Conservation (phyloP, 306 rosid genomes). For the Quercus wislizeni region DNA sequence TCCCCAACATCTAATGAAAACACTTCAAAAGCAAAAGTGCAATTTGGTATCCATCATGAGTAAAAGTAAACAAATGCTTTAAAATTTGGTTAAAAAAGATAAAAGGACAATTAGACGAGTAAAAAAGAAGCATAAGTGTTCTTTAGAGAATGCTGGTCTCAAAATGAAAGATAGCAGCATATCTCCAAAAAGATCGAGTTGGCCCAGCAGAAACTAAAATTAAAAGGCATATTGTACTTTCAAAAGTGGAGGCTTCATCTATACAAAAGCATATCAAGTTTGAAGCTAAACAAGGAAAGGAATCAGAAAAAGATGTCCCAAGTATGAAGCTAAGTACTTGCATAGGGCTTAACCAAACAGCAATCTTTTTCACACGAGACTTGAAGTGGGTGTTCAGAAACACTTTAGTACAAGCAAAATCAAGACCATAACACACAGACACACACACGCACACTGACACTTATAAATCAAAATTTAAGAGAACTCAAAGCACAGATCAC, state of each 20-base stretch:
- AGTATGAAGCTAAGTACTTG: slow-evolving; percentile 34
- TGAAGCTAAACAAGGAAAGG: slow-evolving; percentile 25
- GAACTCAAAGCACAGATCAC: background rate
- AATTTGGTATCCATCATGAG: background rate
- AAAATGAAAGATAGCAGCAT: slow-evolving; percentile 22
- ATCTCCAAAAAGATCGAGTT: slow-evolving; percentile 27
- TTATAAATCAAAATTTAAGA: slow-evolving; percentile 6
- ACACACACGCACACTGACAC: background rate
- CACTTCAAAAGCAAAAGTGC: slow-evolving; percentile 16
- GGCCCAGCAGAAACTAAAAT: slow-evolving; percentile 24
- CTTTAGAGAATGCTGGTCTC: background rate
- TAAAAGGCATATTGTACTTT: slow-evolving; percentile 27
- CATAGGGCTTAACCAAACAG: slow-evolving; percentile 21
- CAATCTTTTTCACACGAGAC: slow-evolving; percentile 18
- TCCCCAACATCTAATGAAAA: background rate
- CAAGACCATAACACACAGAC: background rate
- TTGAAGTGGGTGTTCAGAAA: slow-evolving; percentile 18
- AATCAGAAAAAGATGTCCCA: slow-evolving; percentile 40
- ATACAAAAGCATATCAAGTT: slow-evolving; percentile 55
- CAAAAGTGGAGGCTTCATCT: slow-evolving; percentile 56
- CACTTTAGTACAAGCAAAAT: slow-evolving; percentile 12
- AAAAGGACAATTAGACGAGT: slow-evolving; percentile 27
- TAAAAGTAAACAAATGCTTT: slow-evolving; percentile 14
- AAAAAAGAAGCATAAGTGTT: slow-evolving; percentile 21
- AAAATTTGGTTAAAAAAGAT: slow-evolving; percentile 10